phyloP scores from a whole-genome alignment of 1,284 basidiomycete genomes.

The Ceratobasidium sp. region DNA sequence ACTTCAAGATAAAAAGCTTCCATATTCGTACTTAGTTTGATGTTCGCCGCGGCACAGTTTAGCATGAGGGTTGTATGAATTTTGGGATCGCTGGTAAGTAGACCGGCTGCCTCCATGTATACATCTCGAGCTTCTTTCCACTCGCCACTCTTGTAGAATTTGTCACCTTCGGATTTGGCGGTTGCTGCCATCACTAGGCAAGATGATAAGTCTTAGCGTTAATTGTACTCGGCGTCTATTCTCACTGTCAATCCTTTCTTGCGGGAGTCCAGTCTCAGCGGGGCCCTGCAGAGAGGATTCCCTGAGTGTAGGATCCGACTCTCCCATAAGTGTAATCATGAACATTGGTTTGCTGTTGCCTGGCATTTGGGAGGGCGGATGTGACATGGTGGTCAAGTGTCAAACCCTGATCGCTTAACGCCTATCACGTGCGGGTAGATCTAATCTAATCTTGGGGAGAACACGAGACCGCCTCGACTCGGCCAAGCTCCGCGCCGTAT shows the following conservation, averaged over 20 bases:
- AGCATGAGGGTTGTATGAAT: neutral
- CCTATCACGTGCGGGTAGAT: neutral
- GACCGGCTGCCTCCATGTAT: neutral
- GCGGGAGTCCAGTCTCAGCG: neutral
- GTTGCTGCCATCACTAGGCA: neutral
- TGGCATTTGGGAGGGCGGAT: neutral
- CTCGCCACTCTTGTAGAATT: neutral
- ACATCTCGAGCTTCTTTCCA: neutral
- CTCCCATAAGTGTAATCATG: neutral
- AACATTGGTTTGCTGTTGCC: conserved; percentile 4
- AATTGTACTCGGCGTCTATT: neutral
- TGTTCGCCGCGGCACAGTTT: conserved; percentile 1
- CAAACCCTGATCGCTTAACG: neutral
- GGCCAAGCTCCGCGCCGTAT: conserved; percentile 37
- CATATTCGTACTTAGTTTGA: neutral
- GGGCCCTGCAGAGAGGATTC: neutral
- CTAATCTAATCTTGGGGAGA: conserved; percentile 10
- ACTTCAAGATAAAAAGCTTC: neutral
- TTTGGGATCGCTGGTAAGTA: neutral
- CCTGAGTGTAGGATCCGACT: neutral
- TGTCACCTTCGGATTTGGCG: neutral
- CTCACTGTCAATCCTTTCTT: conserved; percentile 8
- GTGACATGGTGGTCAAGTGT: neutral
- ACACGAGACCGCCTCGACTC: conserved; percentile 32
- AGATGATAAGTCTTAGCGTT: neutral